Evolutionary conservation across 2,329 filamentous ascomycete genomes (phyloP).

Genomic region (Penicillium sclerotigenum): DNA sequence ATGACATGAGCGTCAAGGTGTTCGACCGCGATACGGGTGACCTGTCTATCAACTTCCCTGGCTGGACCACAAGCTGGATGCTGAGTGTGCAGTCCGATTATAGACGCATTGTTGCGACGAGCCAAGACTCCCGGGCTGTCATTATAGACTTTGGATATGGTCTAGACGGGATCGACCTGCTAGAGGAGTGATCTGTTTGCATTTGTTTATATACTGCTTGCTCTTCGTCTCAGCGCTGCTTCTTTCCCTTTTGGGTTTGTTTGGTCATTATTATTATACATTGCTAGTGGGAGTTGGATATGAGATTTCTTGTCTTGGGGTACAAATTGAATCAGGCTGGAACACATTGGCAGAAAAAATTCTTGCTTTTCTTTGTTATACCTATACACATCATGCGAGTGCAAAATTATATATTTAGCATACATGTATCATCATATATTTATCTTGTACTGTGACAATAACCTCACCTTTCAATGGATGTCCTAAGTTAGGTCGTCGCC

Average conservation of each 20-base stretch:
- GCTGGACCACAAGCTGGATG: slow-evolving; percentile 97
- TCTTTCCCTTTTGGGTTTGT: slow-evolving; percentile 3
- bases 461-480: not conserved
- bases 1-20: slow-evolving; percentile 93
- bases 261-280: not conserved
- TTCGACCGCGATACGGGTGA: slow-evolving; percentile 81
- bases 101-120: slow-evolving; percentile 87
- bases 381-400: not conserved
- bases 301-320: not conserved
- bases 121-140: slow-evolving; percentile 86
- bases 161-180: slow-evolving; percentile 52
- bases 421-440: not conserved
- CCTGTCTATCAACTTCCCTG: slow-evolving; percentile 78
- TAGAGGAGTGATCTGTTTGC: slow-evolving; percentile 40
- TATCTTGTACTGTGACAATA: not conserved
- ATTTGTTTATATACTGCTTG: slow-evolving; percentile 10
- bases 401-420: not conserved
- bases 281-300: not conserved
- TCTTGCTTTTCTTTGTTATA: not conserved
- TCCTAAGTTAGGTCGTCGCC: not conserved
- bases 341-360: slow-evolving; percentile 11
- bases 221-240: slow-evolving; percentile 16
- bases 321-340: not conserved
- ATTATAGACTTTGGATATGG: slow-evolving; percentile 85
- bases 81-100: slow-evolving; percentile 95